Evolutionary conservation across 202 grass and related monocot genomes (phyloP).

Genomic region (Hordeum pubiflorum): DNA sequence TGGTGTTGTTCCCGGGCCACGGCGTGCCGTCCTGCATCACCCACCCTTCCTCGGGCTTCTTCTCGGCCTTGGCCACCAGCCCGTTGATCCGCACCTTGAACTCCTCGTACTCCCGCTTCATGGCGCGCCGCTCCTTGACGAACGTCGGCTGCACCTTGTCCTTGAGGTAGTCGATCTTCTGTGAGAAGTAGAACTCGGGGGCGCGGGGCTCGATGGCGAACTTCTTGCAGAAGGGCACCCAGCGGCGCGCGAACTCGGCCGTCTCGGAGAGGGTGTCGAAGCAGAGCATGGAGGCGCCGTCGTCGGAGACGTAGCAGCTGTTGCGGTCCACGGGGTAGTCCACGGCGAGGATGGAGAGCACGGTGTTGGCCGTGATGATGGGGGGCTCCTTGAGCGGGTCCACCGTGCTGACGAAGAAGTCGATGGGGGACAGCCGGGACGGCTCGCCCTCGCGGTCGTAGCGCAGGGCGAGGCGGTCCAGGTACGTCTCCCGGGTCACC

Average conservation of each 20-base stretch:
- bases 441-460: constrained; percentile 71
- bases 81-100: constrained; percentile 85
- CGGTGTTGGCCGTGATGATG: constrained; percentile 88
- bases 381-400: constrained; percentile 94
- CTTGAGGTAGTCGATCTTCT: constrained; percentile 97
- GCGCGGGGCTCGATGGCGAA: constrained; percentile 71
- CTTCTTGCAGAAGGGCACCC: constrained; percentile 98
- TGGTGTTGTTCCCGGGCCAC: constrained; percentile 87
- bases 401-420: constrained; percentile 83
- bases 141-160: constrained; percentile 91
- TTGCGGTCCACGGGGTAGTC: constrained; percentile 87
- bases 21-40: constrained; percentile 93
- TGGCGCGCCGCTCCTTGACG: constrained; percentile 81
- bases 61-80: constrained; percentile 70
- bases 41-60: constrained; percentile 97
- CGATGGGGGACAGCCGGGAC: constrained; percentile 44
- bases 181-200: constrained; percentile 90
- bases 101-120: constrained; percentile 95
- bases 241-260: constrained; percentile 69
- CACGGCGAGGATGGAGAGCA: constrained; percentile 79
- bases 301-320: constrained; percentile 91
- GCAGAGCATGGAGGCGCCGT: constrained; percentile 84
- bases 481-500: constrained; percentile 82
- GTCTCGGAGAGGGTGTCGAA: constrained; percentile 87
- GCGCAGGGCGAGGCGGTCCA: constrained; percentile 69